A percentile compares a stretch with the other conserved stretches of the same genome.
Evolutionary conservation across 2,329 filamentous ascomycete genomes (phyloP).

Genomic region (Onygenales sp.): DNA sequence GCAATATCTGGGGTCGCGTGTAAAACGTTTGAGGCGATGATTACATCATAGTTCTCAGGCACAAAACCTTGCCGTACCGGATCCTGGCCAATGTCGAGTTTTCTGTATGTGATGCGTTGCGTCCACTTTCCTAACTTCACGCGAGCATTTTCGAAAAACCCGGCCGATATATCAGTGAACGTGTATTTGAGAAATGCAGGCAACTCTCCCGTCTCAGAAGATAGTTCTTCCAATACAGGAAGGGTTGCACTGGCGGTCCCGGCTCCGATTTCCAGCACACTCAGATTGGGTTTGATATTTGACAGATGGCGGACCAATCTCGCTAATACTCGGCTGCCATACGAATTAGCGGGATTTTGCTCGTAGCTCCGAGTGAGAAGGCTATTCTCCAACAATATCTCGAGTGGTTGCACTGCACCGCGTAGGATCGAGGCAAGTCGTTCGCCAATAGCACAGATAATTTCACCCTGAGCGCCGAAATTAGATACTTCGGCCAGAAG

Average conservation of each 20-base stretch:
- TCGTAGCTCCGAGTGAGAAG: conserved; percentile 16
- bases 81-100: conserved; percentile 22
- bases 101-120: conserved; percentile 20
- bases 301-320: neutral
- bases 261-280: neutral
- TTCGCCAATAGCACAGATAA: conserved; percentile 9
- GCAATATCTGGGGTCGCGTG: conserved; percentile 26
- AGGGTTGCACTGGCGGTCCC: neutral
- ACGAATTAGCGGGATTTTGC: neutral
- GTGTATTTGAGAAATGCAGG: conserved; percentile 28
- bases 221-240: neutral
- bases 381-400: conserved; percentile 20
- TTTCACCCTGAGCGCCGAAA: neutral
- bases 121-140: conserved; percentile 16
- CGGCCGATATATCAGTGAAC: conserved; percentile 37
- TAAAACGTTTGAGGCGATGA: conserved; percentile 32
- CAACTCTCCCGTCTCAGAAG: neutral
- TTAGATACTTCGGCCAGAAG: neutral
- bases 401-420: conserved; percentile 19
- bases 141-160: conserved; percentile 31
- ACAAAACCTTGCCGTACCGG: conserved; percentile 26
- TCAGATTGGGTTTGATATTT: conserved; percentile 3
- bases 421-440: conserved; percentile 15
- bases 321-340: neutral
- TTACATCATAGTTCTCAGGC: conserved; percentile 22